Evolutionary conservation across 345 rosid species (phyloP).

Genomic region (Isatis tinctoria): DNA sequence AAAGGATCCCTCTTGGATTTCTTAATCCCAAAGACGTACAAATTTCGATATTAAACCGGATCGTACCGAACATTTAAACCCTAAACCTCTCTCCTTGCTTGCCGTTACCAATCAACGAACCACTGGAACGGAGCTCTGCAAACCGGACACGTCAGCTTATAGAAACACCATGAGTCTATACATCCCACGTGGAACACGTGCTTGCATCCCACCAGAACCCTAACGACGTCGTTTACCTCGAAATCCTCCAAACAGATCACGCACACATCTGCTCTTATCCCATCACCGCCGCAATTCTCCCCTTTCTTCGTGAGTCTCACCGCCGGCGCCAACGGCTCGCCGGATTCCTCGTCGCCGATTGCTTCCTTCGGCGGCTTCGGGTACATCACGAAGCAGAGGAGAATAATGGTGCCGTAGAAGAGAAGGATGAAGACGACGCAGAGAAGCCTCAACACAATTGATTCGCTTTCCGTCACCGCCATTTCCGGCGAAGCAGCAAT

Average conservation of each 20-base stretch:
- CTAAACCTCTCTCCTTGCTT: neutral
- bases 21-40: neutral
- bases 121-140: slow-evolving; percentile 33
- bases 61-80: slow-evolving; percentile 13
- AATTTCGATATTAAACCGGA: slow-evolving; percentile 15
- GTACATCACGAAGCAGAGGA: slow-evolving; percentile 27
- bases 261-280: slow-evolving; percentile 9
- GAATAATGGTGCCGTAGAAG: slow-evolving; percentile 19
- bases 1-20: neutral
- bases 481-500: slow-evolving; percentile 25
- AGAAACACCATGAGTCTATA: slow-evolving; percentile 35
- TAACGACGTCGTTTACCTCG: slow-evolving; percentile 20
- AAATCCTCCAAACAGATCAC: slow-evolving; percentile 31
- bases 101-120: slow-evolving; percentile 19
- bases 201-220: slow-evolving; percentile 25
- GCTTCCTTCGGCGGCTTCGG: slow-evolving; percentile 18
- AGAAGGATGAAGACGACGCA: slow-evolving; percentile 19
- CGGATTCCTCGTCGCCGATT: slow-evolving; percentile 28
- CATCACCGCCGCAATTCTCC: slow-evolving; percentile 7
- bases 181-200: slow-evolving; percentile 34
- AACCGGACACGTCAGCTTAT: slow-evolving; percentile 33
- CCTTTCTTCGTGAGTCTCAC: slow-evolving; percentile 10
- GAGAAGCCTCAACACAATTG: slow-evolving; percentile 13
- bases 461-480: slow-evolving; percentile 14
- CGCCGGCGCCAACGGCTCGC: slow-evolving; percentile 23